Conservation (phyloP, 345 rosid genomes). For the Lepidium africanum region DNA sequence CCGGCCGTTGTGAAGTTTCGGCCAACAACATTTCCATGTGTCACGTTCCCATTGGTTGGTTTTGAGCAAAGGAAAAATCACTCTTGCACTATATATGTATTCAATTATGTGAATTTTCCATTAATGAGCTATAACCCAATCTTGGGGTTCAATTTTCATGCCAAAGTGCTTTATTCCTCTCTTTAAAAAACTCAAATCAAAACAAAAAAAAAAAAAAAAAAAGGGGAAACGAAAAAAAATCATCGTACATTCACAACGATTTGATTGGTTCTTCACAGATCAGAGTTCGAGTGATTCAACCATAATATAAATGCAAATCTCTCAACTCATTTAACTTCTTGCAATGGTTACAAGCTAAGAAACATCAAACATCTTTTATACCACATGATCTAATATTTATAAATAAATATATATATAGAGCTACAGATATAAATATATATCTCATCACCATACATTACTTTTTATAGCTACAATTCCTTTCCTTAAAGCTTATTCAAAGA, state of each 20-base stretch:
- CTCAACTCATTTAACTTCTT: neutral
- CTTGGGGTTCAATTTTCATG: neutral
- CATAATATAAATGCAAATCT: neutral
- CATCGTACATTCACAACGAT: neutral
- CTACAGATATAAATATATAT: slow-evolving; percentile 3
- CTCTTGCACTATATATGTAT: no score
- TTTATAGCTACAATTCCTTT: slow-evolving; percentile 11
- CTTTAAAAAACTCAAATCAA: neutral
- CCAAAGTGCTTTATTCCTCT: neutral
- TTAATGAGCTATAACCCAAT: neutral
- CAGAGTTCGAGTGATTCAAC: neutral
- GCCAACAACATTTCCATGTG: no score
- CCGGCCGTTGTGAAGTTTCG: no score
- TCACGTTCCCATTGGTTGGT: no score
- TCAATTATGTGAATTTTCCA: no score
- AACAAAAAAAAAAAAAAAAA: no score
- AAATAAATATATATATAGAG: neutral
- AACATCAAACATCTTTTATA: slow-evolving; percentile 7
- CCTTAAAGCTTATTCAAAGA: slow-evolving; percentile 21
- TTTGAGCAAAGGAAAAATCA: no score
- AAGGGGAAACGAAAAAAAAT: neutral
- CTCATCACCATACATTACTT: slow-evolving; percentile 14
- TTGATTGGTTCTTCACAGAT: neutral
- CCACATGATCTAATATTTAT: neutral
- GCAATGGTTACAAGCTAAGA: slow-evolving; percentile 23